Evolutionary conservation across 192 early-diverging fungal genomes (phyloP).

Genomic region (Coemansia aciculifera): DNA sequence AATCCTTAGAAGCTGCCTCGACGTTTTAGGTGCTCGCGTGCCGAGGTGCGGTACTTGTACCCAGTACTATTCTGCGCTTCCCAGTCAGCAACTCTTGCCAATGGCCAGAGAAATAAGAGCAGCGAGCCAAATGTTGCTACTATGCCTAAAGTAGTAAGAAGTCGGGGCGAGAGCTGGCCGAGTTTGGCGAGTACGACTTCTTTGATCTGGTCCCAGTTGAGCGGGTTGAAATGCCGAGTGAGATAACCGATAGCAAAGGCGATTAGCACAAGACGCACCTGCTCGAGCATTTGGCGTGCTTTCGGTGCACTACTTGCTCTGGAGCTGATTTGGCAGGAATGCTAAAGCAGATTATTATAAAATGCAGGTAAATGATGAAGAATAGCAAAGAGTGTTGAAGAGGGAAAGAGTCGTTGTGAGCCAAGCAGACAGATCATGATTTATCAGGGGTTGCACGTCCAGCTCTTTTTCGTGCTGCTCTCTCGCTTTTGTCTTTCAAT

Average conservation of each 20-base stretch:
- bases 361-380: background rate
- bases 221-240: constrained; percentile 54
- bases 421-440: background rate
- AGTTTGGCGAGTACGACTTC: constrained; percentile 36
- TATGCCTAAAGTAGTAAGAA: constrained; percentile 30
- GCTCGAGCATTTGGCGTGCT: constrained; percentile 46
- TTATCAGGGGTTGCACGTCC: background rate
- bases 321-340: background rate
- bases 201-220: constrained; percentile 54
- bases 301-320: background rate
- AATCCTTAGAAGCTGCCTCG: constrained; percentile 52
- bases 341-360: constrained; percentile 12
- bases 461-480: background rate
- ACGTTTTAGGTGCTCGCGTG: constrained; percentile 54
- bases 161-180: constrained; percentile 39
- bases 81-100: constrained; percentile 51
- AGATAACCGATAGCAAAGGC: constrained; percentile 57
- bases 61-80: constrained; percentile 36
- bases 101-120: constrained; percentile 38
- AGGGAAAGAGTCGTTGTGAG: background rate
- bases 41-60: constrained; percentile 49
- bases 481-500: background rate
- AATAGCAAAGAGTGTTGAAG: background rate
- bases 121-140: constrained; percentile 24
- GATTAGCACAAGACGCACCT: constrained; percentile 54